These are phyloP conservation scores for Aspergillus chevalieri DNA, from an alignment of 2,329 filamentous ascomycete species.

Conservation along the genomic window DNA sequence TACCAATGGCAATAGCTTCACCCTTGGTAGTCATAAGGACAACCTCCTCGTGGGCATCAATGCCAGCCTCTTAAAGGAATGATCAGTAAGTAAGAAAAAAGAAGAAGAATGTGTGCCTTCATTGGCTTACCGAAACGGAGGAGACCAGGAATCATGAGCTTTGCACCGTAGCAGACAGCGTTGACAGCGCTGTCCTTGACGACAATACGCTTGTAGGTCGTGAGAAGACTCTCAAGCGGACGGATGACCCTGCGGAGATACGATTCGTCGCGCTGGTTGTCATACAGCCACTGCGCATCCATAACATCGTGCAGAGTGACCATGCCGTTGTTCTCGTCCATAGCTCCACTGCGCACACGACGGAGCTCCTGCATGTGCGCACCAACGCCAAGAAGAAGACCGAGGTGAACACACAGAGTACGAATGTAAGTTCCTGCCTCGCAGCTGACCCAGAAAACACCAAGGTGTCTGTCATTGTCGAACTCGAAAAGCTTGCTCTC, in stretches of 20 bases:
- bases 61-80: conserved; percentile 64
- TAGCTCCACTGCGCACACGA: conserved; percentile 86
- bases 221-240: conserved; percentile 86
- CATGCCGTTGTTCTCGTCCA: conserved; percentile 83
- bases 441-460: conserved; percentile 98
- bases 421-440: conserved; percentile 98
- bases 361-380: conserved; percentile 98
- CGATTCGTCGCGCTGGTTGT: conserved; percentile 91
- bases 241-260: conserved; percentile 87
- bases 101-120: background rate
- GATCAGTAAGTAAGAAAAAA: conserved; percentile 7
- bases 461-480: conserved; percentile 94
- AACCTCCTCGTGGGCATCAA: conserved; percentile 92
- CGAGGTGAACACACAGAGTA: conserved; percentile 92
- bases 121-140: conserved; percentile 70
- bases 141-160: conserved; percentile 96
- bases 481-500: conserved; percentile 96
- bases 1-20: conserved; percentile 92
- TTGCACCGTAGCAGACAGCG: conserved; percentile 96
- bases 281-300: conserved; percentile 91
- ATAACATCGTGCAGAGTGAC: conserved; percentile 93
- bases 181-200: conserved; percentile 97
- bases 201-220: conserved; percentile 90
- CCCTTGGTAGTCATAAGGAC: conserved; percentile 99
- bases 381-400: conserved; percentile 70